Conservation (phyloP, 331 rosid species). For the Pyrus hybrid region DNA sequence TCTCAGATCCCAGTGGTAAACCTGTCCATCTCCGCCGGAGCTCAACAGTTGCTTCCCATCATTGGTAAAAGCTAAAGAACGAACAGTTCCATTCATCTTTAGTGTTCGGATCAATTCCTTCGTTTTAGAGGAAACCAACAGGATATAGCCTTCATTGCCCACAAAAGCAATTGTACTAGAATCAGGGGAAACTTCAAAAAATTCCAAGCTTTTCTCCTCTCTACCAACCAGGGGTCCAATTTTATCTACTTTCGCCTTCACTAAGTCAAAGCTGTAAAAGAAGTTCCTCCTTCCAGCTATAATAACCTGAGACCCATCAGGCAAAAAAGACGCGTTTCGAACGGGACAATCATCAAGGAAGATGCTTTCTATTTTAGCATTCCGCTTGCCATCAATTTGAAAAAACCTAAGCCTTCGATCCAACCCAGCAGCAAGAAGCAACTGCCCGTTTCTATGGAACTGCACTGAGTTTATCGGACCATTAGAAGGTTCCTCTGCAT, state of each 20-base stretch:
- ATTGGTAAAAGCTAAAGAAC: slow-evolving; percentile 65
- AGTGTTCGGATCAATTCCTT: slow-evolving; percentile 64
- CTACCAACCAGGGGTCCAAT: slow-evolving; percentile 81
- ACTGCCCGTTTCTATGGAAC: slow-evolving; percentile 60
- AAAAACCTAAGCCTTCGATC: slow-evolving; percentile 60
- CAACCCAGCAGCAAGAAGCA: slow-evolving; percentile 58
- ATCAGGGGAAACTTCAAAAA: slow-evolving; percentile 70
- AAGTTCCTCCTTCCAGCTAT: slow-evolving; percentile 61
- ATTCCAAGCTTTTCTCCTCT: slow-evolving; percentile 78
- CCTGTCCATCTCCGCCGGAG: slow-evolving; percentile 74
- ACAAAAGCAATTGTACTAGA: slow-evolving; percentile 60
- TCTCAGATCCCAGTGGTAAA: slow-evolving; percentile 83
- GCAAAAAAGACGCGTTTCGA: slow-evolving; percentile 55
- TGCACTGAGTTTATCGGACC: slow-evolving; percentile 58
- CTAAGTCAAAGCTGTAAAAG: slow-evolving; percentile 57
- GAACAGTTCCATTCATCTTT: slow-evolving; percentile 77
- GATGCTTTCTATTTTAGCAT: slow-evolving; percentile 61
- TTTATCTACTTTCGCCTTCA: slow-evolving; percentile 56
- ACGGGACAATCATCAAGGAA: slow-evolving; percentile 64
- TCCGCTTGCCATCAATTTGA: slow-evolving; percentile 64
- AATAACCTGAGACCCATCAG: slow-evolving; percentile 71
- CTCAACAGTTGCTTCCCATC: slow-evolving; percentile 61
- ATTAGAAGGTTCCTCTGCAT: slow-evolving; percentile 48
- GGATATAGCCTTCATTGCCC: slow-evolving; percentile 79
- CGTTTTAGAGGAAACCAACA: slow-evolving; percentile 65